Evolutionary conservation across 2,329 filamentous ascomycete species (phyloP), one percentile per base, ranked within the genome.

Genomic region (Aureobasidium sp.): DNA sequence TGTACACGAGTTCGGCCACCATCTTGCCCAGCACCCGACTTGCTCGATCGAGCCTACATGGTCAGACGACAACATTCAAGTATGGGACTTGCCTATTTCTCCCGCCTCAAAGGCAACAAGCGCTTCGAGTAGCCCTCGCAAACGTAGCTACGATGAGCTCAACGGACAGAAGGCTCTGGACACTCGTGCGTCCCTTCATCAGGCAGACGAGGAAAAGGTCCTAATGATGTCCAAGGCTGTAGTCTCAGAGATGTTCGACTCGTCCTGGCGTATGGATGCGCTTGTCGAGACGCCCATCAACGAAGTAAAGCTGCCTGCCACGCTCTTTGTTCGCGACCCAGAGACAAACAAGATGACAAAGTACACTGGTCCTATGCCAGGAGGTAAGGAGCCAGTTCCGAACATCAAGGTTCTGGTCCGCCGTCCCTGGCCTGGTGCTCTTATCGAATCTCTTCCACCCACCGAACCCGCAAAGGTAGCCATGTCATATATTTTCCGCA

Each of bases 401-500:
- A 79, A 91, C 69, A 83, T 89, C 58, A 86, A 80, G 5, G 90
- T 95, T 0, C 77, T 91, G 29, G 84, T 90, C 5, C 84, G 90
- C 15, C 83, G 84, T 66, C 90, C 90, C 1, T 96, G 91, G 91
- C 90, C 90, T 12, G 89, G 84, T 17, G 84, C 88, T 5, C 44
- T 65, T 62, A 77, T 91, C 12, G 72, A 81, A 17, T 75, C 73
- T 15, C 80, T 97, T 2, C 94, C 94, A 0, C 79, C 79, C 0
- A 89, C 90, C 0, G 76, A 79, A 22, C 87, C 87, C 5, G 84
- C 84, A 0, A 78, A 79, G 31, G 85, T 87, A 51, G 87, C 90
- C 6, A 78, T 97, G 67, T 96, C 88, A 63, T 99, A 99, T 74
- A 87, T 99, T 63, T 82, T 96, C 70, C 89, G 90, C 67, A 85